Conservation (phyloP, 768 basidiomycete genomes). For the Boletus pseudo-olivaceus region DNA sequence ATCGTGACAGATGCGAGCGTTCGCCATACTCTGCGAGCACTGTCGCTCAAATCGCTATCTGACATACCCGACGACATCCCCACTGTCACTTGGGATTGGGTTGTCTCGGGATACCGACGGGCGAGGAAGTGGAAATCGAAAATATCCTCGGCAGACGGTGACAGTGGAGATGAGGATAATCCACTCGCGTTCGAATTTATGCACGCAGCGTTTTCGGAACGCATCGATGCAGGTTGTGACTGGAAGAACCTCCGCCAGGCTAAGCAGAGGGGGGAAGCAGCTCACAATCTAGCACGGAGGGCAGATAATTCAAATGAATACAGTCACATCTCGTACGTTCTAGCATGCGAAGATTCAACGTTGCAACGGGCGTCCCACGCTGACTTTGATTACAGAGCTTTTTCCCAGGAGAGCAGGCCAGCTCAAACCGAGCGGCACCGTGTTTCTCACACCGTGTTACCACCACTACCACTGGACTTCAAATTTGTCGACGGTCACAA, state of each 20-base stretch:
- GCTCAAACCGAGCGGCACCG: neutral
- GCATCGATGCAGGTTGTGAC: slow-evolving; percentile 42
- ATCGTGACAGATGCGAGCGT: slow-evolving; percentile 51
- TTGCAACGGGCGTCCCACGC: slow-evolving; percentile 1
- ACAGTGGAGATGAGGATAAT: slow-evolving; percentile 3
- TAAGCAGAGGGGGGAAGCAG: neutral
- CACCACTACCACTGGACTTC: slow-evolving; percentile 25
- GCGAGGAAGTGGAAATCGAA: slow-evolving; percentile 15
- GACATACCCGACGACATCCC: slow-evolving; percentile 67
- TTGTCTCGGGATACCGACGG: slow-evolving; percentile 39
- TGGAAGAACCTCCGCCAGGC: slow-evolving; percentile 16
- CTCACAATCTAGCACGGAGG: neutral
- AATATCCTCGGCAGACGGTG: neutral
- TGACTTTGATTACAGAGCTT: slow-evolving; percentile 30
- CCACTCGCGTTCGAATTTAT: slow-evolving; percentile 38
- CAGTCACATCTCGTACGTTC: slow-evolving; percentile 49
- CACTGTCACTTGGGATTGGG: slow-evolving; percentile 63
- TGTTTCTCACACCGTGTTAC: slow-evolving; percentile 18
- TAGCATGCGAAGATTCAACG: neutral
- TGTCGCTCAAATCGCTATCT: slow-evolving; percentile 47
- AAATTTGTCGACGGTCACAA: neutral
- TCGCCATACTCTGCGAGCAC: slow-evolving; percentile 30
- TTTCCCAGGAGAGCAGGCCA: slow-evolving; percentile 33
- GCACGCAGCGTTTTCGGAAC: slow-evolving; percentile 46
- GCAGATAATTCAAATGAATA: slow-evolving; percentile 1